Evolutionary conservation across 495 filamentous ascomycete species (phyloP).

Genomic region (Jackrogersella minutella): DNA sequence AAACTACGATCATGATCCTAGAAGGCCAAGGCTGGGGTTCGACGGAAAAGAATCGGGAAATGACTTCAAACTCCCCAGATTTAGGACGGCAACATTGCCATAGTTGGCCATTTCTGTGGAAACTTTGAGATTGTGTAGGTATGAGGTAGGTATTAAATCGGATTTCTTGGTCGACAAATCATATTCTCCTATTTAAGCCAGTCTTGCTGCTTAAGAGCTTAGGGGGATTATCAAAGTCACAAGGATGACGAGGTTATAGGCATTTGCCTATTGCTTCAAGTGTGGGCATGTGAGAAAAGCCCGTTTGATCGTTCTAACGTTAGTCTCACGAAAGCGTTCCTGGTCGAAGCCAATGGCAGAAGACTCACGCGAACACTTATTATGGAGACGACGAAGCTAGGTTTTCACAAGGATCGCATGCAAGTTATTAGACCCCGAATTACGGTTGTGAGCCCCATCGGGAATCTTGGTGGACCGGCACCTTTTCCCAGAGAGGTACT

Average conservation of each 20-base stretch:
- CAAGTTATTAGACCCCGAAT: constrained; percentile 40
- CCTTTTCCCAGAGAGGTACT: constrained; percentile 38
- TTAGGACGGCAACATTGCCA: constrained; percentile 29
- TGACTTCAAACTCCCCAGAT: constrained; percentile 34
- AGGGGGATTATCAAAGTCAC: constrained; percentile 21
- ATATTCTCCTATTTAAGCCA: constrained; percentile 8
- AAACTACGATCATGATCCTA: constrained; percentile 32
- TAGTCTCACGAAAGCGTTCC: constrained; percentile 41
- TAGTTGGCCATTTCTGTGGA: constrained; percentile 2
- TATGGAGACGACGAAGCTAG: constrained; percentile 36
- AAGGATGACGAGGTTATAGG: constrained; percentile 42
- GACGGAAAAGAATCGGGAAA: constrained; percentile 42
- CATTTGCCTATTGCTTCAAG: constrained; percentile 22
- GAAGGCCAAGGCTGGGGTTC: constrained; percentile 37
- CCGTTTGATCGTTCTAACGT: constrained; percentile 36
- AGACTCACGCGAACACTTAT: constrained; percentile 41
- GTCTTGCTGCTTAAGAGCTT: constrained; percentile 15
- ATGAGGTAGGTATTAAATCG: constrained; percentile 15
- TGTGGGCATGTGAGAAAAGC: constrained; percentile 42
- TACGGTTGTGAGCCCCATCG: constrained; percentile 40
- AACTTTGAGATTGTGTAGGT: neutral
- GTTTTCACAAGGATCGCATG: constrained; percentile 43
- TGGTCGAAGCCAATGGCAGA: constrained; percentile 33
- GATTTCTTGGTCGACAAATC: constrained; percentile 22
- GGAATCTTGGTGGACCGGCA: constrained; percentile 42